phyloP scores from a whole-genome alignment of 352 stramenopile genomes.

The Phytophthora chlamydospora region DNA sequence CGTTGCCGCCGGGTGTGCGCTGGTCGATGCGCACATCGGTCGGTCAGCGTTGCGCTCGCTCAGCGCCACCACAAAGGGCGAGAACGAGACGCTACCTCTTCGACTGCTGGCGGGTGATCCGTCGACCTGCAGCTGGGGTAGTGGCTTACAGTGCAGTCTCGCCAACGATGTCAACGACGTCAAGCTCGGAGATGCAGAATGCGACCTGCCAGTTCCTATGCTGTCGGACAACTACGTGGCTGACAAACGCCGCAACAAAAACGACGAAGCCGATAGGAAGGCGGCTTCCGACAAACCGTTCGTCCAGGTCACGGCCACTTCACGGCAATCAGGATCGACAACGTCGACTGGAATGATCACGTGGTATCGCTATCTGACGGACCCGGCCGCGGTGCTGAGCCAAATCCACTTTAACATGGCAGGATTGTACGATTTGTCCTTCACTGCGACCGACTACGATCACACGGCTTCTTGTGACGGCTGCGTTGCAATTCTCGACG shows the following conservation, averaged over 20 bases:
- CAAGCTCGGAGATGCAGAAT: constrained; percentile 3
- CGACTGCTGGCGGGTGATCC: neutral
- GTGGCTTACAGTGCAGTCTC: neutral
- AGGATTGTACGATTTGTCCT: constrained; percentile 46
- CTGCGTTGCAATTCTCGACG: constrained; percentile 51
- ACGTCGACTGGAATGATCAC: neutral
- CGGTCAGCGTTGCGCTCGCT: too few species aligned
- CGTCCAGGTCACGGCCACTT: constrained; percentile 4
- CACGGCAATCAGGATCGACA: neutral
- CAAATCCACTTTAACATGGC: constrained; percentile 34
- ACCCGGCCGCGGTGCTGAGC: constrained; percentile 33
- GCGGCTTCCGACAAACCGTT: constrained; percentile 2
- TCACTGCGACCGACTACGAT: constrained; percentile 47
- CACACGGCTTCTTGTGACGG: constrained; percentile 33
- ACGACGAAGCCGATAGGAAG: constrained; percentile 8
- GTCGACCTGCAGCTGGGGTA: neutral
- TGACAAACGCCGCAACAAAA: constrained; percentile 34
- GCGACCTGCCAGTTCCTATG: constrained; percentile 30
- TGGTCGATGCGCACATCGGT: too few species aligned
- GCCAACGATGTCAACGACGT: constrained; percentile 1
- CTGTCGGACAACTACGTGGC: constrained; percentile 58
- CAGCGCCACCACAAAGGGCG: too few species aligned
- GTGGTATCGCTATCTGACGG: constrained; percentile 48
- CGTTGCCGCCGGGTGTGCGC: too few species aligned
- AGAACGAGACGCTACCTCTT: neutral